These are phyloP conservation scores for Ascochyta clinopodiicola DNA, from an alignment of 2,329 filamentous ascomycete genomes.

Conservation along the genomic window DNA sequence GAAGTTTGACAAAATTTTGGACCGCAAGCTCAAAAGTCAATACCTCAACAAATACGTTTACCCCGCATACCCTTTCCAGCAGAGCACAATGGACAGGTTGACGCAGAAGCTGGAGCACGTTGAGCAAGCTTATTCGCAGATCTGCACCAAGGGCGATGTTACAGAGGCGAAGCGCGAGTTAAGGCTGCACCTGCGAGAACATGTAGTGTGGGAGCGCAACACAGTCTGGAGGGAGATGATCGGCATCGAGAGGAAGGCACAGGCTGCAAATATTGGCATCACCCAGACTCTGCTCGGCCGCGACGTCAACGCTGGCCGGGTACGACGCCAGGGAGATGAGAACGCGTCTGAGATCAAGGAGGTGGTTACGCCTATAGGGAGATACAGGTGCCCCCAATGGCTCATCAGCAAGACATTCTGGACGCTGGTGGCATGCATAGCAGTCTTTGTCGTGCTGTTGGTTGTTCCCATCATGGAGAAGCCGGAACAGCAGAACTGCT, in stretches of 20 bases:
- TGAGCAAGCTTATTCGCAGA: slow-evolving; percentile 78
- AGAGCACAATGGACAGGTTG: slow-evolving; percentile 72
- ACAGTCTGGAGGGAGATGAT: slow-evolving; percentile 99
- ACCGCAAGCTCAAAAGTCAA: slow-evolving; percentile 76
- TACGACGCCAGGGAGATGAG: slow-evolving; percentile 85
- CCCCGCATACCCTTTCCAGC: slow-evolving; percentile 80
- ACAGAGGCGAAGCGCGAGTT: slow-evolving; percentile 81
- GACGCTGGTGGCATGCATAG: slow-evolving; percentile 73
- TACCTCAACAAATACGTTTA: slow-evolving; percentile 80
- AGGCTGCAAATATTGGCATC: slow-evolving; percentile 88
- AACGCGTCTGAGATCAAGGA: slow-evolving; percentile 70
- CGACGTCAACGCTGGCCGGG: slow-evolving; percentile 70
- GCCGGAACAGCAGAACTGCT: slow-evolving; percentile 92
- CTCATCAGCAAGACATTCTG: slow-evolving; percentile 82
- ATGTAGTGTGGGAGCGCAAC: slow-evolving; percentile 98
- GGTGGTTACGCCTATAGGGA: slow-evolving; percentile 80
- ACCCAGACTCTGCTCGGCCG: slow-evolving; percentile 79
- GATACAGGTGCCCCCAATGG: slow-evolving; percentile 78
- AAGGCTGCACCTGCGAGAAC: slow-evolving; percentile 87
- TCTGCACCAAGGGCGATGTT: slow-evolving; percentile 83
- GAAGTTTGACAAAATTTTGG: slow-evolving; percentile 96
- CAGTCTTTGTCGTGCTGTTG: slow-evolving; percentile 76
- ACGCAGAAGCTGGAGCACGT: slow-evolving; percentile 75
- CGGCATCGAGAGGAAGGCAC: slow-evolving; percentile 91
- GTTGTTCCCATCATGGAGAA: slow-evolving; percentile 81